Conservation (phyloP, 73 alveolate genomes). For the Tetrahymena elliotti region DNA sequence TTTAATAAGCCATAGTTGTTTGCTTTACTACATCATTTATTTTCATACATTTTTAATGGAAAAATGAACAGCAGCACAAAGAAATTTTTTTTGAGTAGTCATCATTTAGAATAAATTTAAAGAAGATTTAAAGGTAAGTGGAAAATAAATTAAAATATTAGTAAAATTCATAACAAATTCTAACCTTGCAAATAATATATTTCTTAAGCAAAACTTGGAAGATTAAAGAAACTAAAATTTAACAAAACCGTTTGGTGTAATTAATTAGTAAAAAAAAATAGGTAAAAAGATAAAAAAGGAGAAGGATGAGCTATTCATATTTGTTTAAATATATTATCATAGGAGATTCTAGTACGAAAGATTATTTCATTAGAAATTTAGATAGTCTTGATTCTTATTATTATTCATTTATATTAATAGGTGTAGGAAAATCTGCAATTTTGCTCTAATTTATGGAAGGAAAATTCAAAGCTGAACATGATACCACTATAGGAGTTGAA, state of each 20-base stretch:
- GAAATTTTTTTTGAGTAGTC: neutral
- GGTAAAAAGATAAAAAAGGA: neutral
- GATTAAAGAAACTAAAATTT: neutral
- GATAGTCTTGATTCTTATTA: too few relatives aligned
- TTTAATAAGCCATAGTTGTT: neutral
- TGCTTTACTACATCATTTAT: neutral
- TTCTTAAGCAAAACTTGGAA: neutral
- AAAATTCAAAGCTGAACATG: conserved; percentile 48
- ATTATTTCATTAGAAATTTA: neutral
- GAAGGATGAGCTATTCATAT: conserved; percentile 16
- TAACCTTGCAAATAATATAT: neutral
- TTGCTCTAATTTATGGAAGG: conserved; percentile 50
- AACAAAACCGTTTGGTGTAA: neutral
- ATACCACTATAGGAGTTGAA: conserved; percentile 60
- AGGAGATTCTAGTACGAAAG: conserved; percentile 37
- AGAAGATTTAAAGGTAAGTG: neutral
- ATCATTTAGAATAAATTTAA: neutral
- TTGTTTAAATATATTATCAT: conserved; percentile 35
- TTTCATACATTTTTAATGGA: too few relatives aligned
- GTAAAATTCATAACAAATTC: neutral
- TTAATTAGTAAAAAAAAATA: too few relatives aligned
- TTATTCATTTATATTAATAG: neutral
- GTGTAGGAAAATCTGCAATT: conserved; percentile 55
- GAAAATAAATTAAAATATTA: neutral
- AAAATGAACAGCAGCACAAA: too few relatives aligned